Conservation (phyloP, 257 asterid genomes). For the Capsicum chinense region DNA sequence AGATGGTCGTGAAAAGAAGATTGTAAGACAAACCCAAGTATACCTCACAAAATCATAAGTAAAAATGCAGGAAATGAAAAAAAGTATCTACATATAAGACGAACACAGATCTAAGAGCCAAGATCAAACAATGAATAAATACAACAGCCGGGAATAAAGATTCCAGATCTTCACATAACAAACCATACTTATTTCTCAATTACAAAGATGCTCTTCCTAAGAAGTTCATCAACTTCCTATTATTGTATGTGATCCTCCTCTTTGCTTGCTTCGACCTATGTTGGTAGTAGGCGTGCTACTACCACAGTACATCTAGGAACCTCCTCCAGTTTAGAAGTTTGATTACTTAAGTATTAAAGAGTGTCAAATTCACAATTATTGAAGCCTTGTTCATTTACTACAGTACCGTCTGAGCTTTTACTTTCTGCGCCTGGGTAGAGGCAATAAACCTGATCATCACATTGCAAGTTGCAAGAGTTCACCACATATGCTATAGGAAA, state of each 20-base stretch:
- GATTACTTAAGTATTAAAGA: conserved; percentile 37
- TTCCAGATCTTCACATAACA: conserved; percentile 25
- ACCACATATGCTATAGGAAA: conserved; percentile 63
- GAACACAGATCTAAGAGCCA: too few species aligned
- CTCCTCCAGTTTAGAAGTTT: conserved; percentile 33
- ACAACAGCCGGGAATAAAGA: conserved; percentile 27
- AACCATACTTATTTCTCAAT: conserved; percentile 30
- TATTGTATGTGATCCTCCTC: conserved; percentile 42
- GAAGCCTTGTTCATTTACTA: conserved; percentile 50
- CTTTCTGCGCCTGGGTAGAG: conserved; percentile 70
- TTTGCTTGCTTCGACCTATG: conserved; percentile 30
- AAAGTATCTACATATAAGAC: too few species aligned
- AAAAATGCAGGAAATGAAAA: too few species aligned
- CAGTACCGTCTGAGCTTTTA: conserved; percentile 36
- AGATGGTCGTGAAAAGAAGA: too few species aligned
- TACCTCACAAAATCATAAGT: too few species aligned
- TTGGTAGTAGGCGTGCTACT: conserved; percentile 31
- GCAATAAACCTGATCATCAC: conserved; percentile 80
- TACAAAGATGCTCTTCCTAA: conserved; percentile 28
- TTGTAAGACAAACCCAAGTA: too few species aligned
- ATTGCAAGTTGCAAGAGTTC: conserved; percentile 80
- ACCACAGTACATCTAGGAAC: conserved; percentile 28
- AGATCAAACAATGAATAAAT: conserved; percentile 23
- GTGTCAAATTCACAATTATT: conserved; percentile 39
- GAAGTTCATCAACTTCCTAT: conserved; percentile 38